Evolutionary conservation across 2,329 filamentous ascomycete genomes (phyloP).

Genomic region (Fusarium redolens): DNA sequence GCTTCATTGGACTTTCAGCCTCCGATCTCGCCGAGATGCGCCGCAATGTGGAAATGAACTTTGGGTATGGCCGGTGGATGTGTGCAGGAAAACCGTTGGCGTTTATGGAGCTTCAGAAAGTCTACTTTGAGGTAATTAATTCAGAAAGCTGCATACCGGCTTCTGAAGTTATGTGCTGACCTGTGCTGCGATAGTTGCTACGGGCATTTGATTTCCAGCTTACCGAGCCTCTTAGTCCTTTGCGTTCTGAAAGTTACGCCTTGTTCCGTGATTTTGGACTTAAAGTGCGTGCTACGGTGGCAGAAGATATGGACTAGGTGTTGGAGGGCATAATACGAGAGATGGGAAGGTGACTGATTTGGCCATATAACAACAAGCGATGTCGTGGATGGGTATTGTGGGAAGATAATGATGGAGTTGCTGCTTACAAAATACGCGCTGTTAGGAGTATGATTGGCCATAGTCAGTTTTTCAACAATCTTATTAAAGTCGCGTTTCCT

Average conservation of each 20-base stretch:
- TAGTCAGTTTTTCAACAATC: too few relatives aligned
- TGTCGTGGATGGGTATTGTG: too few relatives aligned
- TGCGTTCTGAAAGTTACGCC: not conserved
- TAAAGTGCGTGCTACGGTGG: not conserved
- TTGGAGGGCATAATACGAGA: too few relatives aligned
- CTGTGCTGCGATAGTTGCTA: not conserved
- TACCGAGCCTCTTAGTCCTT: not conserved
- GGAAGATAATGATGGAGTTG: too few relatives aligned
- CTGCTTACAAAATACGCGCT: too few relatives aligned
- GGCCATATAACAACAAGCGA: too few relatives aligned
- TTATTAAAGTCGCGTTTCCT: too few relatives aligned
- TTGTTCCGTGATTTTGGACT: slow-evolving; percentile 3
- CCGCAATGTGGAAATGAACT: slow-evolving; percentile 9
- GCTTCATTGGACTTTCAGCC: not conserved
- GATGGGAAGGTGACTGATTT: too few relatives aligned
- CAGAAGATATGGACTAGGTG: not conserved
- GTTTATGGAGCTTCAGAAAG: slow-evolving; percentile 1
- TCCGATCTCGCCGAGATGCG: not conserved
- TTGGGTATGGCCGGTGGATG: slow-evolving; percentile 5
- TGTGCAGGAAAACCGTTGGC: slow-evolving; percentile 7
- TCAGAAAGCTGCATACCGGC: too few relatives aligned
- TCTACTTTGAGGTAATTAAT: not conserved
- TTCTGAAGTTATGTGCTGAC: not conserved
- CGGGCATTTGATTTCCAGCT: not conserved
- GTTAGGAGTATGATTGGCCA: too few relatives aligned